Base-by-base conservation (phyloP, 768 basidiomycete species). In the Tricholoma matsutake region DNA sequence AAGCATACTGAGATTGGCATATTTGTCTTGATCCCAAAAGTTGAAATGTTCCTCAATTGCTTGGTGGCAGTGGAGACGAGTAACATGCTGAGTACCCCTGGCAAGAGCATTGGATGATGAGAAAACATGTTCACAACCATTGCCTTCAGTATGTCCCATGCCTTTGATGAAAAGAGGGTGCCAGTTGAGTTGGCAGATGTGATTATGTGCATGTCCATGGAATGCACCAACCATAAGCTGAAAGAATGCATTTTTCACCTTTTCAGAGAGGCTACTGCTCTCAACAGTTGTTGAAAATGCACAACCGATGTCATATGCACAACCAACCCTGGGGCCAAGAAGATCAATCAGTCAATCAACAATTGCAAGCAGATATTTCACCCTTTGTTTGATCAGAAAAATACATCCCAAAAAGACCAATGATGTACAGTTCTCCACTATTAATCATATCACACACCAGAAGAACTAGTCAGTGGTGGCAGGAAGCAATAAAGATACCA, bases 51-150 rank as follows among this genome's bases (percentile, higher is more conserved):
- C 39, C 13, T 41, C 16, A n/a, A 41, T 41, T 0, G 3, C 16
- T n/a, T 41, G 39, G 16, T 41, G 39, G 39, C 2, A 13, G 2
- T 41, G 39, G 39, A 67, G 72, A 6, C 20, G 28, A 18, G 56
- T 54, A 2, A 63, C 22, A 47, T 66, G 58, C 8, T 60, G 53
- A 47, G 63, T 64, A 13, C 32, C 28, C 41, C n/a, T 4, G 70
- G 22, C 70, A 25, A 68, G 47, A 1, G 51, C 60, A 54, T 72
- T 72, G 5, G 66, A 64, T 28, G 54, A 41, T 6, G 64, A 62
- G 32, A 70, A 70, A 0, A 62, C 43, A n/a, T 61, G 60, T 49
- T 70, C 65, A 54, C 65, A 66, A 6, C 59, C 60, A 53, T 71
- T 65, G 6, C 63, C 54, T 41, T 41, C 39, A n/a, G 39, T 63